These are phyloP conservation scores for Karstenula rhodostoma DNA, from an alignment of 2,329 filamentous ascomycete genomes.

Conservation along the genomic window DNA sequence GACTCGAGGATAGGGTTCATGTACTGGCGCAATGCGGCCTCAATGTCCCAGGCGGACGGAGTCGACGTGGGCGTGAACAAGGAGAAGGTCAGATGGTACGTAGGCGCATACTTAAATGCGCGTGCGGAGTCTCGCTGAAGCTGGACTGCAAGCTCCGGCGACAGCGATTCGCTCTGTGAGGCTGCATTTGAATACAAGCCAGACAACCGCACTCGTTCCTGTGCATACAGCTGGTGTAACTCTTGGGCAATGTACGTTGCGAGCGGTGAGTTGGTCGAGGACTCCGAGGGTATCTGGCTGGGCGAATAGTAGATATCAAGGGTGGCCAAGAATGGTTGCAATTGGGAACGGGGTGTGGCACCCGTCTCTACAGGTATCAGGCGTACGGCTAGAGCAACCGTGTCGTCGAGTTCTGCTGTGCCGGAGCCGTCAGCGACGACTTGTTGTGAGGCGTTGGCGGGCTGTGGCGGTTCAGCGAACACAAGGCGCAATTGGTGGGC, in stretches of 20 bases:
- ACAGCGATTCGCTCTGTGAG: constrained; percentile 63
- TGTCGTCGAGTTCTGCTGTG: constrained; percentile 48
- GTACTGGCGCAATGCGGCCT: constrained; percentile 80
- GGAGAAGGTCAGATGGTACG: constrained; percentile 95
- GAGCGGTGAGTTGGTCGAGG: constrained; percentile 74
- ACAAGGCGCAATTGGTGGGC: constrained; percentile 82
- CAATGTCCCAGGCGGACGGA: constrained; percentile 92
- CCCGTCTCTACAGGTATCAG: constrained; percentile 69
- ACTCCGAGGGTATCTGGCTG: constrained; percentile 71
- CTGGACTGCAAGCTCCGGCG: constrained; percentile 57
- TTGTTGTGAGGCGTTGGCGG: constrained; percentile 44
- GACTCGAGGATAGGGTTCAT: constrained; percentile 82
- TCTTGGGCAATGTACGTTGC: constrained; percentile 81
- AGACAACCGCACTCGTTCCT: constrained; percentile 84
- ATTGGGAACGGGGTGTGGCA: constrained; percentile 63
- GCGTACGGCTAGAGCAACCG: constrained; percentile 73
- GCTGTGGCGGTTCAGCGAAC: constrained; percentile 53
- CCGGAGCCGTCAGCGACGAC: constrained; percentile 39
- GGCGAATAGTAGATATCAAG: constrained; percentile 81
- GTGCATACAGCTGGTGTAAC: constrained; percentile 78
- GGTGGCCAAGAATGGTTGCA: constrained; percentile 74
- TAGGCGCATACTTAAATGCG: constrained; percentile 89
- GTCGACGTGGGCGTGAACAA: constrained; percentile 81
- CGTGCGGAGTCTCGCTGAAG: constrained; percentile 76
- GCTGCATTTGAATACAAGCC: constrained; percentile 54